These are phyloP conservation scores for Rubia balearica DNA, from an alignment of 305 asterid species.

Conservation along the genomic window DNA sequence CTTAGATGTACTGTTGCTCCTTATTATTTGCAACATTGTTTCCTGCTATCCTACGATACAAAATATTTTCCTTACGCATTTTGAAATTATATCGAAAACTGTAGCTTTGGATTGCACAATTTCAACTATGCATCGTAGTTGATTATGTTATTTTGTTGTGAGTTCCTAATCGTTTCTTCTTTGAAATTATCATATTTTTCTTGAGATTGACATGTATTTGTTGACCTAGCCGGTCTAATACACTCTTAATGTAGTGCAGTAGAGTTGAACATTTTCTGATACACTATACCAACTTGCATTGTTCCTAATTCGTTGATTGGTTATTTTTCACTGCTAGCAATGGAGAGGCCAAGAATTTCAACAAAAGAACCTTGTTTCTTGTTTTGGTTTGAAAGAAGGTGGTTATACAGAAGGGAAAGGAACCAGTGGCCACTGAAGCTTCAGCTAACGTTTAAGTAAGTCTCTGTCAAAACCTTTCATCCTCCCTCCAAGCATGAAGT, in stretches of 20 bases:
- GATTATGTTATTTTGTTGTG: neutral
- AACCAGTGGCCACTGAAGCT: conserved; percentile 41
- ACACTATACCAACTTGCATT: neutral
- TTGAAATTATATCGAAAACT: too few relatives aligned
- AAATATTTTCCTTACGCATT: too few relatives aligned
- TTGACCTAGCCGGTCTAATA: neutral
- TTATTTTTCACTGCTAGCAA: conserved; percentile 46
- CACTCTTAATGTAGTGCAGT: neutral
- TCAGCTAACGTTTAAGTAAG: conserved; percentile 64
- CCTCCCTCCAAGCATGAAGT: conserved; percentile 14
- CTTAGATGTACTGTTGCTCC: too few relatives aligned
- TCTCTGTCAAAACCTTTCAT: conserved; percentile 11
- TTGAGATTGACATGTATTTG: neutral
- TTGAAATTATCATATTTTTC: neutral
- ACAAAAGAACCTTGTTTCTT: conserved; percentile 58
- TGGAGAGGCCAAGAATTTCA: conserved; percentile 61
- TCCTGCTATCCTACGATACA: too few relatives aligned
- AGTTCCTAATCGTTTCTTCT: neutral
- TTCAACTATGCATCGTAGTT: neutral
- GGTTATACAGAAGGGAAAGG: conserved; percentile 38
- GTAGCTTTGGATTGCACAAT: neutral
- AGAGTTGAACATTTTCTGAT: neutral
- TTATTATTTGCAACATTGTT: too few relatives aligned
- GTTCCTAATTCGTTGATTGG: neutral
- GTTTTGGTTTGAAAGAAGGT: conserved; percentile 72